Base-by-base conservation (phyloP, 108 stramenopile species). In the Nitzschia sp. region DNA sequence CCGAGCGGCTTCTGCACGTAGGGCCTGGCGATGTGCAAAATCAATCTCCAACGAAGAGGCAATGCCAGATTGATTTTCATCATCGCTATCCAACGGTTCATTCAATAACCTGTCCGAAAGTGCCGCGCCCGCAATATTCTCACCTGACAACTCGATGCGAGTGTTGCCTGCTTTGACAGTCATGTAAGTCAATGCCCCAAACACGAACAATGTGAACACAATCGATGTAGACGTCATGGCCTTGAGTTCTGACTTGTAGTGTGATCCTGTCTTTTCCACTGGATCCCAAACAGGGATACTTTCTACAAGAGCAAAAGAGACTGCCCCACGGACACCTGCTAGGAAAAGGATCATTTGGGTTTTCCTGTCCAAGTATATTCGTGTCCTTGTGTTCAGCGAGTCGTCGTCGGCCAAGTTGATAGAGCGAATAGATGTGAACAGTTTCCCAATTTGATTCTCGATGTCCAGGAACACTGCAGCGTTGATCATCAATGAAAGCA, bases 271-370 rank as follows among this genome's bases (percentile, higher is more conserved):
- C 15, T 84, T 72, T 10, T 78, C 83, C 19, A 92, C 89, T 20
- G 74, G 63, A 58, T 94, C 82, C 78, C 88, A 94, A 7, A 92
- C 81, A 10, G 90, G 90, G 51, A 94, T 79, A 56, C 81, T 94
- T 65, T 92, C 90, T 19, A 94, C 90, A 12, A 94, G 80, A 15
- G 93, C 90, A 51, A 92, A 87, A 17, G 86, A 86, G 9, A 94
- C 90, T 19, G 90, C 93, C n/a, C 93, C 93, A n/a, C 93, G 79
- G 7, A 94, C 80, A 12, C 93, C 93, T 22, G 93, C 83, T 7
- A 91, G 69, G 52, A 91, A 65, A 17, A 93, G 63, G 65, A 93
- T 86, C 7, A 87, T 55, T 63, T 93, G 92, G 3, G 88, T 90
- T 51, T 61, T 69, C 43, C 55, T 57, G 44, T 76, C 79, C 41